Conservation (phyloP, 1,139 yeast genomes). For the Geotrichum aggregatum region DNA sequence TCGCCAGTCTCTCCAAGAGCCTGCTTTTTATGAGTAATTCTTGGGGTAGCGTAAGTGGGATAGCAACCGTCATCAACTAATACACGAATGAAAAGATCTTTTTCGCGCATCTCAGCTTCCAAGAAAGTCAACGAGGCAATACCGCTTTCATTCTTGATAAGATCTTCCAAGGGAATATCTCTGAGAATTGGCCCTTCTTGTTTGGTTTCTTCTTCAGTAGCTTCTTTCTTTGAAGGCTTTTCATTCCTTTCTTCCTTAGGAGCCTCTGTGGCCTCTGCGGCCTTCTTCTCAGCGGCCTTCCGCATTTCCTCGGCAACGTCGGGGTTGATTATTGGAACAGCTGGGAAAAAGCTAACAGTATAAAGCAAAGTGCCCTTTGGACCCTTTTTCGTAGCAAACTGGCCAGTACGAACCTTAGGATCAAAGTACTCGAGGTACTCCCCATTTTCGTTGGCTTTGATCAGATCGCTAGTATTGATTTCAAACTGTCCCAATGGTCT, state of each 20-base stretch:
- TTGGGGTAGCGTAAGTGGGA: conserved; percentile 54
- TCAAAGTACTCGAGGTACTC: conserved; percentile 60
- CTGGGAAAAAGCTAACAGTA: conserved; percentile 75
- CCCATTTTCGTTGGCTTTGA: conserved; percentile 63
- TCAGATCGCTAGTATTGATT: conserved; percentile 60
- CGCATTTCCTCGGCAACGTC: conserved; percentile 54
- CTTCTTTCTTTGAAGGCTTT: conserved; percentile 29
- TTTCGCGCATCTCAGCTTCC: conserved; percentile 50
- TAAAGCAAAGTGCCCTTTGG: conserved; percentile 77
- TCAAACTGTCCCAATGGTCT: conserved; percentile 82
- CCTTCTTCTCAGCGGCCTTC: conserved; percentile 35
- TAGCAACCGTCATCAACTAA: conserved; percentile 72
- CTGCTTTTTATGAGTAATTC: conserved; percentile 33
- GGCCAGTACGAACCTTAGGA: conserved; percentile 53
- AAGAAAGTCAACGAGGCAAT: conserved; percentile 64
- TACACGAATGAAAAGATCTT: conserved; percentile 61
- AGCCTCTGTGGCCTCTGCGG: conserved; percentile 32
- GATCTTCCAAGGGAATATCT: conserved; percentile 59
- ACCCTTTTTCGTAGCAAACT: conserved; percentile 63
- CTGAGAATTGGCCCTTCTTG: conserved; percentile 44
- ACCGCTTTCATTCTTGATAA: conserved; percentile 65
- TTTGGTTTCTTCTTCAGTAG: conserved; percentile 18
- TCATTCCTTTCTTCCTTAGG: conserved; percentile 29
- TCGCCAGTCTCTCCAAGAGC: conserved; percentile 56
- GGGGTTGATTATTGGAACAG: conserved; percentile 69